phyloP scores from a whole-genome alignment of 805 yeast genomes.

The Pachysolen tannophilus region DNA sequence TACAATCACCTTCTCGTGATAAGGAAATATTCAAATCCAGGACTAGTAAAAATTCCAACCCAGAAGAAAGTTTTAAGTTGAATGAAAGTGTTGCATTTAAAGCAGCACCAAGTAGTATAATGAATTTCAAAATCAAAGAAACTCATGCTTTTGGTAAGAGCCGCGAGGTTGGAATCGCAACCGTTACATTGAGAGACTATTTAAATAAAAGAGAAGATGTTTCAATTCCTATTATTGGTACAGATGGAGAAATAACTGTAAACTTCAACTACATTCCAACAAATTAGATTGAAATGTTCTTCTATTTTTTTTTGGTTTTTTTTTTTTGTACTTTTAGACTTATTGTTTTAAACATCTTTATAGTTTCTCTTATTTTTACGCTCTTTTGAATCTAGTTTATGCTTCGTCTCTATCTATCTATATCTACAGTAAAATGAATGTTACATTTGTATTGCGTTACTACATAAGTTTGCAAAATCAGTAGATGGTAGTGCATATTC shows the following conservation, averaged over 20 bases:
- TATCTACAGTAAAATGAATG: too few species aligned
- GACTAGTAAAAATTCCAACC: constrained; percentile 42
- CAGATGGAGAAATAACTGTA: constrained; percentile 28
- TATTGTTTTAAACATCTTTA: background rate
- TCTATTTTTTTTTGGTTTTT: background rate
- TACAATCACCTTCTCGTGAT: constrained; percentile 36
- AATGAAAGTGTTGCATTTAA: constrained; percentile 62
- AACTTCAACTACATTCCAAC: constrained; percentile 25
- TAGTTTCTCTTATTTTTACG: background rate
- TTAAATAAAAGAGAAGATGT: constrained; percentile 36
- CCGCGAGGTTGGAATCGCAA: constrained; percentile 51
- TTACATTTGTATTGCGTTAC: too few species aligned
- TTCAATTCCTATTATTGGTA: constrained; percentile 28
- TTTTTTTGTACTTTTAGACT: background rate
- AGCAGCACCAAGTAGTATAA: constrained; percentile 50
- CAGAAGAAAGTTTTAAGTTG: constrained; percentile 42
- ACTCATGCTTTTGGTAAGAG: constrained; percentile 72
- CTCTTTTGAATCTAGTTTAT: too few species aligned
- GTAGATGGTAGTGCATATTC: too few species aligned
- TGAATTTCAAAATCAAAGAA: constrained; percentile 54
- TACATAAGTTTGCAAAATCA: too few species aligned
- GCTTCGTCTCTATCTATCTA: too few species aligned
- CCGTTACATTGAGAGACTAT: constrained; percentile 43
- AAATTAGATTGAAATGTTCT: background rate
- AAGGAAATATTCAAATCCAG: constrained; percentile 64